These are phyloP conservation scores for Globisporangium mamillatum DNA, from an alignment of 352 stramenopile genomes.

Conservation along the genomic window DNA sequence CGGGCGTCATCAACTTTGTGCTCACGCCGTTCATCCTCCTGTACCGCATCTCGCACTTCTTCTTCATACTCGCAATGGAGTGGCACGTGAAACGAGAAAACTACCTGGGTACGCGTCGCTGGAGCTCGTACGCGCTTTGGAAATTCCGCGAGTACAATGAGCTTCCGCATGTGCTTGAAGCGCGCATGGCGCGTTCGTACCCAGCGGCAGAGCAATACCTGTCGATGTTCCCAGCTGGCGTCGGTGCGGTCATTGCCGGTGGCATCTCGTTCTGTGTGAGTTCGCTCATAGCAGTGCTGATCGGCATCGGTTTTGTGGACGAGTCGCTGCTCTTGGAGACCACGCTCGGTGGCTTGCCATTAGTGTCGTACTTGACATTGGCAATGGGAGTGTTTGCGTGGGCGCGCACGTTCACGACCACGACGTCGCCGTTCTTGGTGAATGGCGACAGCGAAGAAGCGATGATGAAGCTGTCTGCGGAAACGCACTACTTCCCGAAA, in stretches of 20 bases:
- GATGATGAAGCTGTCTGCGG: constrained; percentile 81
- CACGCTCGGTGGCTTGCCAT: constrained; percentile 90
- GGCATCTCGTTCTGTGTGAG: constrained; percentile 95
- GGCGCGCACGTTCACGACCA: constrained; percentile 74
- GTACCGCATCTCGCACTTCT: constrained; percentile 96
- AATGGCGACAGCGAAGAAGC: constrained; percentile 80
- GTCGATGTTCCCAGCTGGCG: constrained; percentile 90
- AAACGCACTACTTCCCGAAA: constrained; percentile 97
- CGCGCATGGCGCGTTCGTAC: constrained; percentile 92
- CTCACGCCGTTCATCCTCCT: constrained; percentile 97
- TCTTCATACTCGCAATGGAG: constrained; percentile 96
- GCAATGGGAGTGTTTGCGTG: constrained; percentile 81
- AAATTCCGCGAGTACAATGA: constrained; percentile 99
- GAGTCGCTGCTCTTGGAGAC: constrained; percentile 95
- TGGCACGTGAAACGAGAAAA: constrained; percentile 88
- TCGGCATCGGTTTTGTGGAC: constrained; percentile 93
- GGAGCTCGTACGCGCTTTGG: constrained; percentile 89
- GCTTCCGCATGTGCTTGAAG: constrained; percentile 94
- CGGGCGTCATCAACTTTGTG: constrained; percentile 92
- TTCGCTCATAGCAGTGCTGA: constrained; percentile 92
- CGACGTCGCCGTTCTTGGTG: constrained; percentile 62
- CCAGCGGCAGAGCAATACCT: constrained; percentile 92
- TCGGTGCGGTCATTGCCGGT: constrained; percentile 89
- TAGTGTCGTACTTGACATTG: constrained; percentile 97
- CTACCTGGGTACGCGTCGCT: constrained; percentile 95